These are phyloP conservation scores for Rhodamnia argentea DNA, from an alignment of 345 rosid genomes.

Conservation along the genomic window DNA sequence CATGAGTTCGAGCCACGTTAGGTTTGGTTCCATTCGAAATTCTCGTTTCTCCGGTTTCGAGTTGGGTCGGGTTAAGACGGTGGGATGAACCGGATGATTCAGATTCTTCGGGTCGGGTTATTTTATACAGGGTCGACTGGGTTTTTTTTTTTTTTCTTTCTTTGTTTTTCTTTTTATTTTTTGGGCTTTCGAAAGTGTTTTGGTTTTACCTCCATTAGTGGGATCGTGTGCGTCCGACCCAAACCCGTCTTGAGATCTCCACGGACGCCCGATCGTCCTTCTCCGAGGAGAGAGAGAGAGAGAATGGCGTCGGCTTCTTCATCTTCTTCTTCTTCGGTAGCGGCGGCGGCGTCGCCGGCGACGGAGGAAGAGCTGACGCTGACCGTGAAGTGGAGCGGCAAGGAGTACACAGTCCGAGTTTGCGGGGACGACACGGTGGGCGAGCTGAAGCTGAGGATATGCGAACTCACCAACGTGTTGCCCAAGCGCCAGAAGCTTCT, in stretches of 20 bases:
- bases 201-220: too few relatives aligned
- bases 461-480: conserved; percentile 67
- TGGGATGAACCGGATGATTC: neutral
- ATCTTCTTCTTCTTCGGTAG: neutral
- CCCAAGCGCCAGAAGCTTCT: conserved; percentile 97
- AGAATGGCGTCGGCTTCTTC: neutral
- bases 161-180: too few relatives aligned
- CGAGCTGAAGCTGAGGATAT: conserved; percentile 87
- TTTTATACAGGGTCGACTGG: fast-evolving
- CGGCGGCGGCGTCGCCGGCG: conserved; percentile 21
- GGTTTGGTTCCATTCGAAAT: neutral
- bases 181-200: too few relatives aligned
- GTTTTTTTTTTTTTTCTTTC: too few relatives aligned
- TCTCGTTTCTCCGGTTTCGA: neutral
- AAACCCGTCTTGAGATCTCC: neutral
- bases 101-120: neutral
- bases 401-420: conserved; percentile 77
- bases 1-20: neutral
- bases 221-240: neutral
- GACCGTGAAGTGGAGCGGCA: conserved; percentile 82
- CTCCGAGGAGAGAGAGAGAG: neutral
- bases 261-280: neutral
- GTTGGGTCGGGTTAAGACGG: neutral
- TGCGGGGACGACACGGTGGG: conserved; percentile 87
- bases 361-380: conserved; percentile 78